A percentile compares a stretch with the other conserved stretches of the same genome.
Evolutionary conservation across 371 early-diverging fungal species (phyloP).

Genomic region (Mortierella sp.): DNA sequence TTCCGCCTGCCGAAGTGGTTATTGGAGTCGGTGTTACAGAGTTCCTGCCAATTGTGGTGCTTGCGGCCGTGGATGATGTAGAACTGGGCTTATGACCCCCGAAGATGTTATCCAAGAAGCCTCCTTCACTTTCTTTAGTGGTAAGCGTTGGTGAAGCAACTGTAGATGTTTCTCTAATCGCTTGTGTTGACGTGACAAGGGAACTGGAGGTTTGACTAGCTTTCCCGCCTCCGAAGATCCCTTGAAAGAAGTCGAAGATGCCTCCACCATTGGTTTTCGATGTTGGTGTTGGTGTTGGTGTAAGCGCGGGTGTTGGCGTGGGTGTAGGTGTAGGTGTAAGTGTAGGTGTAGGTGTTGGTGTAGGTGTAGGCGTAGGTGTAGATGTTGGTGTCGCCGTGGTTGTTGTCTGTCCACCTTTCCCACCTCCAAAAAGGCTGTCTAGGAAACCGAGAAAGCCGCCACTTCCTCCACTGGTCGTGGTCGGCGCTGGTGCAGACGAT

Average conservation of each 20-base stretch:
- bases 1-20: too few species aligned
- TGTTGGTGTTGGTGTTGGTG: too few species aligned
- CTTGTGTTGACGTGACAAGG: background rate
- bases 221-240: conserved; percentile 7
- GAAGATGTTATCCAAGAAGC: background rate
- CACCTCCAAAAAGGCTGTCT: conserved; percentile 11
- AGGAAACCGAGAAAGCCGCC: background rate
- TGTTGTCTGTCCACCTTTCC: background rate
- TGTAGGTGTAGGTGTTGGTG: background rate
- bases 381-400: background rate
- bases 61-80: background rate
- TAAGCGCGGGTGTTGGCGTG: background rate
- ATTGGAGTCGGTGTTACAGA: background rate
- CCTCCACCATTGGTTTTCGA: too few species aligned
- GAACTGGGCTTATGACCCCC: background rate
- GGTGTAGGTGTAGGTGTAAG: background rate
- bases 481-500: background rate
- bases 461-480: background rate
- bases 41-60: background rate
- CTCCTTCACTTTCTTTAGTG: background rate
- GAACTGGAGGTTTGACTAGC: background rate
- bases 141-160: background rate
- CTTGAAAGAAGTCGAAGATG: background rate
- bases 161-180: background rate
- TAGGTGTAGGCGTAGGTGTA: background rate